A percentile compares a stretch with the other conserved stretches of the same genome.
phyloP scores from a whole-genome alignment of 805 yeast genomes.

The Brettanomyces nanus region DNA sequence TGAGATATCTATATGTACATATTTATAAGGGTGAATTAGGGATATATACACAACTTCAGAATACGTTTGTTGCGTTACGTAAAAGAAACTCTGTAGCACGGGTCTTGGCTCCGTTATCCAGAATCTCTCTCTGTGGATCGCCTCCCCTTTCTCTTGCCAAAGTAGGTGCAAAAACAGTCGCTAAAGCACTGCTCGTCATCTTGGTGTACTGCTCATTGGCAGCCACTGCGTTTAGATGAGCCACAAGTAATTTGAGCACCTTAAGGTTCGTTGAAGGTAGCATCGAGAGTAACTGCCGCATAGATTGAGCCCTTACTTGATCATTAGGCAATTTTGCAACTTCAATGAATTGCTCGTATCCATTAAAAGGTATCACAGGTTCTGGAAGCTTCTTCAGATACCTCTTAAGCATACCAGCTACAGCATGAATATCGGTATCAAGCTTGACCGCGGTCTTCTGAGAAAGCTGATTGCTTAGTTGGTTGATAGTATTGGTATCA shows the following conservation, averaged over 20 bases:
- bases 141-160: conserved; percentile 56
- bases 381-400: conserved; percentile 78
- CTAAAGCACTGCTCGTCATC: conserved; percentile 76
- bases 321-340: conserved; percentile 32
- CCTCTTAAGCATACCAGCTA: conserved; percentile 79
- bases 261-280: conserved; percentile 64
- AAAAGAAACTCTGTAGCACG: conserved; percentile 69
- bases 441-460: conserved; percentile 8
- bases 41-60: not conserved
- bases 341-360: conserved; percentile 59
- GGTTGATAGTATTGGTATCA: conserved; percentile 24
- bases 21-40: not conserved
- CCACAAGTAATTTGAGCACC: conserved; percentile 46
- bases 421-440: conserved; percentile 68
- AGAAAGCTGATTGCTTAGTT: conserved; percentile 9
- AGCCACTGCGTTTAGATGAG: conserved; percentile 59
- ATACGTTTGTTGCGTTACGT: conserved; percentile 21
- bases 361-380: conserved; percentile 67
- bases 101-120: conserved; percentile 76
- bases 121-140: conserved; percentile 72
- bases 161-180: conserved; percentile 94
- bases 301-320: conserved; percentile 29
- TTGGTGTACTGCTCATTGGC: conserved; percentile 48
- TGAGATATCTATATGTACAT: not conserved
- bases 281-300: conserved; percentile 36